Evolutionary conservation across 106 monocot genomes (phyloP), one percentile per base, ranked within the genome.

Genomic region (Allium sativum): DNA sequence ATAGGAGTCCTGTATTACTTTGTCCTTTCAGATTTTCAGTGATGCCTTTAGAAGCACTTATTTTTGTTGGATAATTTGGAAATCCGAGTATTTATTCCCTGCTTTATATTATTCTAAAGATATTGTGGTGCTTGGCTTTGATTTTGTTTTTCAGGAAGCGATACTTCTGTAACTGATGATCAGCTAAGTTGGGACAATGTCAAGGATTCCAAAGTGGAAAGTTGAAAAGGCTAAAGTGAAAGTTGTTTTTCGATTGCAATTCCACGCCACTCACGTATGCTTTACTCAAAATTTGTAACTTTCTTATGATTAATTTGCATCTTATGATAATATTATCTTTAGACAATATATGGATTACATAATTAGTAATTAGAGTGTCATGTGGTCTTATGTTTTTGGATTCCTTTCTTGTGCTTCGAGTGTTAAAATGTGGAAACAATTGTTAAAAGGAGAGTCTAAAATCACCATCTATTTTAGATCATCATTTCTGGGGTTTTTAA

Each of bases 121-220:
- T 31, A 31, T 31, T 31, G 47, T 51, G 16, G n/a, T 76, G 62
- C 70, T 66, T 57, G 74, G 65, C 31, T 31, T 31, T 31, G 18
- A 62, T 42, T 42, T n/a, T 57, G 56, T 48, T 52, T 52, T 45
- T 53, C 59, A 61, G 13, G 69, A 58, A 62, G 55, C 61, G 53
- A 31, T 31, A 40, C 18, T 16, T 40, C 67, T 68, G 63, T 64
- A 45, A 42, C 60, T 64, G 74, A 60, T 65, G 48, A 62, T 71
- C 67, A 42, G 40, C 53, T 65, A 40, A 73, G 81, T 73, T 12
- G 72, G 62, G 70, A 70, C 54, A 80, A 99, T 99, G 98, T 99
- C 98, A 65, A 82, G 88, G 72, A 58, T 88, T 73, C 88, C 88
- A 7, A 99, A 88, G 74, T 99, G 92, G 98, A 92, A 88, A 72